phyloP scores from a whole-genome alignment of 2,329 filamentous ascomycete species.

The Penicillium frequentans region DNA sequence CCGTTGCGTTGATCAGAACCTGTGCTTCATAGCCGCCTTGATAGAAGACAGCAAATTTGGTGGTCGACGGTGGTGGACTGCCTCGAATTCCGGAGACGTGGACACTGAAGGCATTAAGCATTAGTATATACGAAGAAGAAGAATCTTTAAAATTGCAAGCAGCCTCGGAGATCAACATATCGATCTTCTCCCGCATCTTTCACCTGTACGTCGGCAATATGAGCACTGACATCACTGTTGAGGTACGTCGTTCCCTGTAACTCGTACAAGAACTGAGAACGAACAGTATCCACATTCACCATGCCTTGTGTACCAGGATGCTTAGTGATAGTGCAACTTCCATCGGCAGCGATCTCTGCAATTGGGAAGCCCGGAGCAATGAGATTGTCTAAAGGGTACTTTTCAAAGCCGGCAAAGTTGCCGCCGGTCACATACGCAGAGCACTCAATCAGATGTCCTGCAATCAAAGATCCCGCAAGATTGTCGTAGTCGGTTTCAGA shows the following conservation, averaged over 20 bases:
- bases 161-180: constrained; percentile 7
- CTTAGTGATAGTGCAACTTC: constrained; percentile 51
- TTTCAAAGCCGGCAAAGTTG: constrained; percentile 54
- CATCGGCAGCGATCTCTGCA: constrained; percentile 49
- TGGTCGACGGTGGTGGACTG: constrained; percentile 50
- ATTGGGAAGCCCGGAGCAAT: constrained; percentile 51
- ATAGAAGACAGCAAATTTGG: constrained; percentile 55
- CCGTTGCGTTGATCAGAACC: constrained; percentile 47
- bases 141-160: too few relatives aligned
- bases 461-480: constrained; percentile 53
- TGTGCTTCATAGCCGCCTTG: constrained; percentile 51
- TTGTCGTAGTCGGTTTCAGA: constrained; percentile 35
- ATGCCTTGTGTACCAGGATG: constrained; percentile 47
- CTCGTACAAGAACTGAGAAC: constrained; percentile 53
- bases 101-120: constrained; percentile 28
- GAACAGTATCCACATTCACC: constrained; percentile 43
- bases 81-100: constrained; percentile 45
- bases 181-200: constrained; percentile 36
- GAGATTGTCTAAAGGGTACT: constrained; percentile 40
- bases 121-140: too few relatives aligned
- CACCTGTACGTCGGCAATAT: constrained; percentile 38
- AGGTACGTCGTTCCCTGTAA: constrained; percentile 51
- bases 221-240: constrained; percentile 49
- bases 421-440: constrained; percentile 55
- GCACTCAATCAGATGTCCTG: constrained; percentile 58